phyloP scores from a whole-genome alignment of 139 green algal genomes.

The Coelastrella sp. region DNA sequence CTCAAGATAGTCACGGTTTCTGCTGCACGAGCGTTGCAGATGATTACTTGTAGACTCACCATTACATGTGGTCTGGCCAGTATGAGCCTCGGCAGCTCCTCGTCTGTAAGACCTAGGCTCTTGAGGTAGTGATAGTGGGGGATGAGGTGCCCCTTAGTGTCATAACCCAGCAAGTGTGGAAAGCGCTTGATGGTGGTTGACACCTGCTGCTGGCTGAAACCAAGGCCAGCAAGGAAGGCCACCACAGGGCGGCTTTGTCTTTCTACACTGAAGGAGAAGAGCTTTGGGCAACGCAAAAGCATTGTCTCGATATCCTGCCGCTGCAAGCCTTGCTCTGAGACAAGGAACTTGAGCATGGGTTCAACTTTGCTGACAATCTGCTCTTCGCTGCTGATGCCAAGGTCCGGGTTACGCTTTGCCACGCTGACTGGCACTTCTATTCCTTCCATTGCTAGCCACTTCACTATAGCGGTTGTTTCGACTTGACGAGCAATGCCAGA shows the following conservation, averaged over 20 bases:
- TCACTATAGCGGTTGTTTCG: not conserved
- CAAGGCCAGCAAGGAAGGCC: conserved; percentile 22
- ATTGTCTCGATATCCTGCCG: conserved; percentile 10
- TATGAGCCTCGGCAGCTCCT: conserved; percentile 36
- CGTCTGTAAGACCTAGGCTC: conserved; percentile 24
- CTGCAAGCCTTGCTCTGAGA: not conserved
- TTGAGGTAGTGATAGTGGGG: conserved; percentile 41
- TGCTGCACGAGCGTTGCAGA: too few relatives aligned
- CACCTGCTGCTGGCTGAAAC: conserved; percentile 22
- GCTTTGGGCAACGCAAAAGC: conserved; percentile 29
- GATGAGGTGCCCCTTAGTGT: conserved; percentile 6
- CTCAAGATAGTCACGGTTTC: too few relatives aligned
- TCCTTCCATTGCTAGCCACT: not conserved
- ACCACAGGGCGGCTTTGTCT: not conserved
- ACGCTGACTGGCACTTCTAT: not conserved
- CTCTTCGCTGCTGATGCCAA: not conserved
- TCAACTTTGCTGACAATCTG: conserved; percentile 30
- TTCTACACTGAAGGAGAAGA: conserved; percentile 36
- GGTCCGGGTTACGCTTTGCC: conserved; percentile 8
- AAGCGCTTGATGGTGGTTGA: conserved; percentile 29
- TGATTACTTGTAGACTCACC: not conserved
- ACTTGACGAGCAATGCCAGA: not conserved
- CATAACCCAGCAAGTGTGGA: conserved; percentile 30
- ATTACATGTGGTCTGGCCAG: conserved; percentile 44
- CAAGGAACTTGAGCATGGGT: conserved; percentile 37